Evolutionary conservation across 139 green algal species (phyloP).

Genomic region (Tetradesmus lagerheimii): DNA sequence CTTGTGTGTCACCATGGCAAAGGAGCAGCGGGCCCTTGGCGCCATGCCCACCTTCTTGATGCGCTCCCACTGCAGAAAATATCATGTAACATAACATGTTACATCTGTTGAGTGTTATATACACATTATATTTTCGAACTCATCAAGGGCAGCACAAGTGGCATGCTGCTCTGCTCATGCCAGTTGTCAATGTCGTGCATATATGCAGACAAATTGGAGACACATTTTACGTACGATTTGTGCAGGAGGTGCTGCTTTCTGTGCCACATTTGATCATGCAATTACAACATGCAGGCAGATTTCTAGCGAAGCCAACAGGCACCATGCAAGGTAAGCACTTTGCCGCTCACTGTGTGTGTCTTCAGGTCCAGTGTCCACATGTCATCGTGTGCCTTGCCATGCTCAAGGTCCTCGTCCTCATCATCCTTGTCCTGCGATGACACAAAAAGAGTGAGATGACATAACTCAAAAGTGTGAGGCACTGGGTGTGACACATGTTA

Average conservation of each 20-base stretch:
- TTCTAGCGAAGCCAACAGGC: too few species aligned
- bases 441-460: slow-evolving; percentile 65
- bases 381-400: slow-evolving; percentile 88
- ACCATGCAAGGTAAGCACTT: too few species aligned
- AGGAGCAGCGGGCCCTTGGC: slow-evolving; percentile 84
- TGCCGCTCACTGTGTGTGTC: slow-evolving; percentile 52
- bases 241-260: too few species aligned
- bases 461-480: too few species aligned
- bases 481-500: too few species aligned
- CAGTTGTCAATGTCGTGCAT: too few species aligned
- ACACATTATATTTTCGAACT: too few species aligned
- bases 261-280: too few species aligned
- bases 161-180: not conserved
- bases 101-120: too few species aligned
- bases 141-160: not conserved
- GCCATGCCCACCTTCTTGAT: slow-evolving; percentile 92
- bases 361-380: slow-evolving; percentile 83
- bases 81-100: not conserved
- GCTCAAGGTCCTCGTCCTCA: slow-evolving; percentile 83
- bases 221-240: too few species aligned
- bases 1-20: slow-evolving; percentile 84
- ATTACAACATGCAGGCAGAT: too few species aligned
- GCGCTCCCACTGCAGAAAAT: slow-evolving; percentile 85
- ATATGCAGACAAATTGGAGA: too few species aligned
- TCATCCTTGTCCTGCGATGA: slow-evolving; percentile 83